Conservation (phyloP, 129 eudicot species). For the Oenanthe sinensis region DNA sequence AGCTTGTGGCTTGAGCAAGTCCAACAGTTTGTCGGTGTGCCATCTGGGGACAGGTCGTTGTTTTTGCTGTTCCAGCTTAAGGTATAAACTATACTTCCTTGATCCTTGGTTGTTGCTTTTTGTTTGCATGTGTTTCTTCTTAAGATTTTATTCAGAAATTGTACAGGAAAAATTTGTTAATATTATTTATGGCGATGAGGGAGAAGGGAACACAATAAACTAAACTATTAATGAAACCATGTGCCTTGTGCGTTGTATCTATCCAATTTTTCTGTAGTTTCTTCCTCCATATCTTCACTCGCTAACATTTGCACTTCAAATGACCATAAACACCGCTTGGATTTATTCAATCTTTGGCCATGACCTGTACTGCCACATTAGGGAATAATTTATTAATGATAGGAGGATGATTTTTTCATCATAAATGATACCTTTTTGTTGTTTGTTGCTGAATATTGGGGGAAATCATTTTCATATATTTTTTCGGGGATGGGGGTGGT, state of each 20-base stretch:
- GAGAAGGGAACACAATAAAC: neutral
- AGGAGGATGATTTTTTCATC: no score
- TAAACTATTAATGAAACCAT: neutral
- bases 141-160: neutral
- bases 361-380: no score
- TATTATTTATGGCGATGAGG: neutral
- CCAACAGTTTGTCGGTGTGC: conserved; percentile 35
- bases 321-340: no score
- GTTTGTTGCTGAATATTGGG: neutral
- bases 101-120: neutral
- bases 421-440: neutral
- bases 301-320: no score
- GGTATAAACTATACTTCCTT: conserved; percentile 31
- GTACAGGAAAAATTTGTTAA: neutral
- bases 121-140: neutral
- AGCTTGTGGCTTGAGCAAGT: conserved; percentile 83
- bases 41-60: conserved; percentile 42
- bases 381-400: no score
- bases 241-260: neutral
- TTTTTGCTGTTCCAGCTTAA: conserved; percentile 51
- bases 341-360: no score
- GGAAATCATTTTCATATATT: no score
- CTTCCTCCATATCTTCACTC: neutral
- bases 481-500: neutral
- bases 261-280: neutral